These are phyloP conservation scores for Carallia brachiata DNA, from an alignment of 345 rosid species.

Conservation along the genomic window DNA sequence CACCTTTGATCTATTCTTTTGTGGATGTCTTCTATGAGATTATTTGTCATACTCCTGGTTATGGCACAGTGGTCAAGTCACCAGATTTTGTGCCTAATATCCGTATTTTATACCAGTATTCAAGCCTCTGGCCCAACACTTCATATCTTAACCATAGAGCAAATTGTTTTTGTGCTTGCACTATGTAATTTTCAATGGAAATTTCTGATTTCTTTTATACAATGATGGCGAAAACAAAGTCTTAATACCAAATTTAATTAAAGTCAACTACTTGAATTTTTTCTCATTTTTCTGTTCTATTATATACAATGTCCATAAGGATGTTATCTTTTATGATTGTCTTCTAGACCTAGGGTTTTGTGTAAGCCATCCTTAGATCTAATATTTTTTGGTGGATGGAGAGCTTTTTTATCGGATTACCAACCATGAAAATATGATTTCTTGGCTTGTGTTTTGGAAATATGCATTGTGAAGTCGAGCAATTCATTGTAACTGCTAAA, in stretches of 20 bases:
- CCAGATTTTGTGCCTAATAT: neutral
- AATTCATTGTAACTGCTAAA: neutral
- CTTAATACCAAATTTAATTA: too few relatives aligned
- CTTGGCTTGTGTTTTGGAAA: neutral
- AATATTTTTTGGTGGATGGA: neutral
- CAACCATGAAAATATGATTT: neutral
- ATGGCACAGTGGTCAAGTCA: conserved; percentile 2
- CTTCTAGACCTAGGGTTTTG: too few relatives aligned
- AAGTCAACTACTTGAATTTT: too few relatives aligned
- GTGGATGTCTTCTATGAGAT: conserved; percentile 1
- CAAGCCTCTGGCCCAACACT: neutral
- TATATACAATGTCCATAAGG: too few relatives aligned
- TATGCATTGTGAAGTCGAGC: neutral
- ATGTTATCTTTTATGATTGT: too few relatives aligned
- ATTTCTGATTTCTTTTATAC: too few relatives aligned
- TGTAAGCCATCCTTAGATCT: too few relatives aligned
- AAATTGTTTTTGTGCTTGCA: too few relatives aligned
- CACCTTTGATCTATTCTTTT: neutral
- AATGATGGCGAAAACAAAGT: too few relatives aligned
- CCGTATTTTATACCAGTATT: neutral
- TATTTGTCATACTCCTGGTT: neutral
- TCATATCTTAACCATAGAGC: too few relatives aligned
- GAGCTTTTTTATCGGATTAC: neutral
- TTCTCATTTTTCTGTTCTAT: too few relatives aligned
- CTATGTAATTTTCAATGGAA: too few relatives aligned